Evolutionary conservation across 2,329 filamentous ascomycete species (phyloP).

Genomic region (Aspergillus piperis): DNA sequence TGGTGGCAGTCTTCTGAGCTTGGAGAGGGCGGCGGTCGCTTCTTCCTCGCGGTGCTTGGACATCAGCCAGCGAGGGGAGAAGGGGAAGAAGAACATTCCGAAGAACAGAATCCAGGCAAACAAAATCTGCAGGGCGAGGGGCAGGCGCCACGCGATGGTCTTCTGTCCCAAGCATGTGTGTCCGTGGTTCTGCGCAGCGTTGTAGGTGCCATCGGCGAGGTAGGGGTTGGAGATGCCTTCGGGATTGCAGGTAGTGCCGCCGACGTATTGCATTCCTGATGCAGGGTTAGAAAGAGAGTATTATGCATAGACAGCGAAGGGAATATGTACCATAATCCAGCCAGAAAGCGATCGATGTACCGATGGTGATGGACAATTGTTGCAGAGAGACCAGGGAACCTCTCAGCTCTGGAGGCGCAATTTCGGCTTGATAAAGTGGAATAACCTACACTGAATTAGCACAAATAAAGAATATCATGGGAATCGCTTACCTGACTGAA

Average conservation of each 20-base stretch:
- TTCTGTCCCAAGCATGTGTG: constrained; percentile 51
- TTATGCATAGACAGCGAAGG: background rate
- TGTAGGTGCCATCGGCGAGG: constrained; percentile 10
- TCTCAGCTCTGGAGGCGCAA: constrained; percentile 64
- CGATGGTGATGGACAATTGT: constrained; percentile 63
- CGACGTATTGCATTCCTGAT: constrained; percentile 48
- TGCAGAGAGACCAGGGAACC: constrained; percentile 67
- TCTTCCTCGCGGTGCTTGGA: constrained; percentile 70
- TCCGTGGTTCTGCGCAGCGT: constrained; percentile 9
- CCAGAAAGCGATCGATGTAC: constrained; percentile 35
- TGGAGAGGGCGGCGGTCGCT: constrained; percentile 63
- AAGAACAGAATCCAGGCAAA: constrained; percentile 66
- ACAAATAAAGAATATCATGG: background rate
- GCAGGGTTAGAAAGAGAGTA: background rate
- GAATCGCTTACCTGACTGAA: constrained; percentile 21
- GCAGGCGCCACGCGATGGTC: constrained; percentile 54
- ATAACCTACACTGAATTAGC: constrained; percentile 19
- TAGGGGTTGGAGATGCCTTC: constrained; percentile 14
- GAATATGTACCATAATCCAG: constrained; percentile 8
- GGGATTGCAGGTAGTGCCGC: constrained; percentile 50
- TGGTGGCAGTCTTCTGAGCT: constrained; percentile 61
- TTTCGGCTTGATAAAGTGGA: constrained; percentile 40
- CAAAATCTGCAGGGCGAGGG: constrained; percentile 55
- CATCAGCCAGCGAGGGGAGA: constrained; percentile 73
- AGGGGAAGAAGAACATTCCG: constrained; percentile 81